Conservation (phyloP, 495 filamentous ascomycete genomes). For the Penicillium paradoxum region DNA sequence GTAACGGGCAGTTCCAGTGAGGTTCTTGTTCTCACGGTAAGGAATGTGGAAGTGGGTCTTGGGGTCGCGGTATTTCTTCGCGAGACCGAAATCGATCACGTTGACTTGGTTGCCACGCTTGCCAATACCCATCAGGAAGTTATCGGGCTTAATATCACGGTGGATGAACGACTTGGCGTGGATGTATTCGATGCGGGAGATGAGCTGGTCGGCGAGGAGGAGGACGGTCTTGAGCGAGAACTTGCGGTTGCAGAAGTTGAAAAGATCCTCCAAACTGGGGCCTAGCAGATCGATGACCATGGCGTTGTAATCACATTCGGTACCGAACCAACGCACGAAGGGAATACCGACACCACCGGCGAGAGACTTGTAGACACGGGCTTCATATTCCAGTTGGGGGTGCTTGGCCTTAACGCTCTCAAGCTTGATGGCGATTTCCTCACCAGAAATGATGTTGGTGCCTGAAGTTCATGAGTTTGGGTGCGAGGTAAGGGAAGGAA, state of each 20-base stretch:
- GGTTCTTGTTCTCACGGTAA: constrained; percentile 99
- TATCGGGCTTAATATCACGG: constrained; percentile 99
- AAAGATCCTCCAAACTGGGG: constrained; percentile 97
- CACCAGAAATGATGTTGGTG: constrained; percentile 99
- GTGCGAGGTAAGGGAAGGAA: not conserved
- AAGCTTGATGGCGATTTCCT: constrained; percentile 99
- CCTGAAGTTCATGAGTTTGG: constrained; percentile 40
- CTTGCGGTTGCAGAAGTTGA: constrained; percentile 99
- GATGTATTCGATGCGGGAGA: constrained; percentile 99
- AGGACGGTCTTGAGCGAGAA: constrained; percentile 99
- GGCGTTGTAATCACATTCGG: constrained; percentile 99
- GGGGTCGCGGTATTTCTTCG: constrained; percentile 99
- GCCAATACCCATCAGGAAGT: constrained; percentile 99
- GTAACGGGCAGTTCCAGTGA: constrained; percentile 98
- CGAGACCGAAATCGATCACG: constrained; percentile 98
- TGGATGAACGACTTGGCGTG: constrained; percentile 99
- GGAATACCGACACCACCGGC: constrained; percentile 98
- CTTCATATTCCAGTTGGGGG: constrained; percentile 98
- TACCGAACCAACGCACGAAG: constrained; percentile 99
- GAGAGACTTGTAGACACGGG: constrained; percentile 98
- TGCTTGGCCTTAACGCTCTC: constrained; percentile 99
- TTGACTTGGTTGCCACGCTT: constrained; percentile 99
- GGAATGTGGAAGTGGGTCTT: constrained; percentile 99
- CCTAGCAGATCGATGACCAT: constrained; percentile 99
- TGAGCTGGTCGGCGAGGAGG: constrained; percentile 95